A percentile compares a stretch with the other conserved stretches of the same genome.
These are phyloP conservation scores for Neurospora sp. DNA, from an alignment of 495 filamentous ascomycete species.

Conservation along the genomic window DNA sequence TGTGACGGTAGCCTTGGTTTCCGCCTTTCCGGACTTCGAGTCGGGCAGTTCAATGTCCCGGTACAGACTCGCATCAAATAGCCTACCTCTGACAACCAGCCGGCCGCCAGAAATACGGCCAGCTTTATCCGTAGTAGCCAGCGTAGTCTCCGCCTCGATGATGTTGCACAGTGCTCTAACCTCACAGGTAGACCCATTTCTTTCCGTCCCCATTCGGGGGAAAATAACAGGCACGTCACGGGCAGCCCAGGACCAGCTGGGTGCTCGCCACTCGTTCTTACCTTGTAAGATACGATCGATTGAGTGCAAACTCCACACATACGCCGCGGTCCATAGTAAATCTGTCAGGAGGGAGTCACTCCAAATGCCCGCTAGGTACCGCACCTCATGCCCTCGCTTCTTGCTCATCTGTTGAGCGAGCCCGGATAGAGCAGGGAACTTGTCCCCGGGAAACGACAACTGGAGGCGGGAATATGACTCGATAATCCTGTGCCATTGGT, in stretches of 20 bases:
- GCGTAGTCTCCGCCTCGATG: not conserved
- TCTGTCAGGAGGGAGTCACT: constrained; percentile 1
- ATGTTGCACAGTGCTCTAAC: not conserved
- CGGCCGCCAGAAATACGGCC: not conserved
- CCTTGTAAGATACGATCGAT: not conserved
- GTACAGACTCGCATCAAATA: not conserved
- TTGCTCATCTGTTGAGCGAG: constrained; percentile 1
- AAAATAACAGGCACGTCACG: not conserved
- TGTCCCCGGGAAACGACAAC: constrained; percentile 3
- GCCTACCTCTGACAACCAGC: not conserved
- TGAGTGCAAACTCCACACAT: not conserved
- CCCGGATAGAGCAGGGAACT: constrained; percentile 7
- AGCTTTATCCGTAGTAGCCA: not conserved
- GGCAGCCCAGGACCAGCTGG: constrained; percentile 12
- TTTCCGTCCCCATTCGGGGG: not conserved
- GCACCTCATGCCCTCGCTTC: not conserved
- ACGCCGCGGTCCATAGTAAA: constrained; percentile 5
- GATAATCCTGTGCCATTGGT: constrained; percentile 7
- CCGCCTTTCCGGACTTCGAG: not conserved
- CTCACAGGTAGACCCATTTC: not conserved
- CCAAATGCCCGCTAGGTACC: constrained; percentile 9
- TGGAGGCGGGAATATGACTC: constrained; percentile 9
- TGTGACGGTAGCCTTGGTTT: not conserved
- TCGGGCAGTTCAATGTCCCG: not conserved
- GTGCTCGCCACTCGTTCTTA: constrained; percentile 1